These are phyloP conservation scores for Nissolia schottii DNA, from an alignment of 306 rosid species.

Conservation along the genomic window DNA sequence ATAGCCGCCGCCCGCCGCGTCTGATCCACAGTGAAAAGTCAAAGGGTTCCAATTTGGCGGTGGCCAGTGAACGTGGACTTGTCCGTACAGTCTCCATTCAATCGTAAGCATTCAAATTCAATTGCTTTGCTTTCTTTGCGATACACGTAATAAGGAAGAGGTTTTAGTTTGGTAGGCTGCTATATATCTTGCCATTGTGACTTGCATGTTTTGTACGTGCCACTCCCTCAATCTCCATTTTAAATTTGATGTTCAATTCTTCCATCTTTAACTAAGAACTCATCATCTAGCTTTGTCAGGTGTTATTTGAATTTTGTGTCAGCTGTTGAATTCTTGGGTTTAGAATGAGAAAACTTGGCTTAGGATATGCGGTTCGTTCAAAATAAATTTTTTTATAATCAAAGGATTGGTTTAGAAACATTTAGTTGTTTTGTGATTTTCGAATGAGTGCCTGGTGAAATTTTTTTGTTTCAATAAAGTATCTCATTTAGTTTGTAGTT, in stretches of 20 bases:
- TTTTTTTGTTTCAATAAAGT: too few species aligned
- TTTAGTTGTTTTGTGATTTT: too few species aligned
- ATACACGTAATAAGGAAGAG: background rate
- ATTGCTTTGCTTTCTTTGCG: background rate
- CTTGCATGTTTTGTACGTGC: background rate
- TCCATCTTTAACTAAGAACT: too few species aligned
- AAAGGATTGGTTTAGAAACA: too few species aligned
- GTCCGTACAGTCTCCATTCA: background rate
- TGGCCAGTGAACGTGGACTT: background rate
- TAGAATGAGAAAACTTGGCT: too few species aligned
- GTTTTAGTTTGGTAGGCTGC: background rate
- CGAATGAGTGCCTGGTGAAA: too few species aligned
- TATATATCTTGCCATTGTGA: too few species aligned
- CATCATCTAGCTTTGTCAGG: background rate
- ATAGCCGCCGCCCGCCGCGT: constrained; percentile 23
- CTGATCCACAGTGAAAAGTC: background rate
- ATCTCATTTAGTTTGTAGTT: too few species aligned
- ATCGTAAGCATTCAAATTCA: background rate
- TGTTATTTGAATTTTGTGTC: background rate
- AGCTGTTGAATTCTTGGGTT: too few species aligned
- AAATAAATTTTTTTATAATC: too few species aligned
- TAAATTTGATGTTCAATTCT: too few species aligned
- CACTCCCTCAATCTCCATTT: background rate
- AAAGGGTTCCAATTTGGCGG: background rate
- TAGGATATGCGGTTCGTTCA: too few species aligned